Evolutionary conservation across 495 filamentous ascomycete species (phyloP), one percentile per base, ranked within the genome.

Genomic region (Mycothermus thermophilus): DNA sequence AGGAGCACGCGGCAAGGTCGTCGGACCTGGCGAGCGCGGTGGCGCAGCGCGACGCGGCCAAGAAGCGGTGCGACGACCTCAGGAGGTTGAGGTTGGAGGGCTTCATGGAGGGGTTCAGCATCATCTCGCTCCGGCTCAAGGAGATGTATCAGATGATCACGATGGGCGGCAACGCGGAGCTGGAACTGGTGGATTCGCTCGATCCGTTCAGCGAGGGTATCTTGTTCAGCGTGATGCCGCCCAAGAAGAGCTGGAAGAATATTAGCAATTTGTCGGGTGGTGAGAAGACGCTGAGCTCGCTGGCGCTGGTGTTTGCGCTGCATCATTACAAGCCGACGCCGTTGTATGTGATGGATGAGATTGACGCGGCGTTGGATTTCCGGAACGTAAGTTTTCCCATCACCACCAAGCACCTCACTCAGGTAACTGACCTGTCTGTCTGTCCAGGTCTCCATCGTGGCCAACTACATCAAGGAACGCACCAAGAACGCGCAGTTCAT

Each of bases 111-210:
- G 90, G 92, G 17, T 96, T 96, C 62, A 78, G 77, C 53, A 78
- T 71, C 35, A 97, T 97, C 53, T 94, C 87, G n/a, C 63, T 94
- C 14, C 79, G 88, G 2, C 66, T 97, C 35, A 97, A 97, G 64
- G 90, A 97, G 57, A 97, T 97, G 90, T 97, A 97, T 62, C 90
- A 96, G 58, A 95, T 97, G 90, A 97, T 97, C 58, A 97, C 90
- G 18, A 97, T 97, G 90, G 90, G 90, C 41, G 90, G 90, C 27
- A 97, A 97, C 48, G 90, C 90, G 6, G 92, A 96, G 64, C 67
- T 97, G 10, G 90, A 97, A 54, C 75, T 97, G 18, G 90, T 97
- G 14, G 90, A 97, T 58, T 83, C 76, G 1, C 64, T 97, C 3
- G 90, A 97, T 57, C 90, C 90, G 3, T 97, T 97, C 66, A 84